phyloP scores from a whole-genome alignment of 2,329 filamentous ascomycete species.

The Verticillium tricorpus region DNA sequence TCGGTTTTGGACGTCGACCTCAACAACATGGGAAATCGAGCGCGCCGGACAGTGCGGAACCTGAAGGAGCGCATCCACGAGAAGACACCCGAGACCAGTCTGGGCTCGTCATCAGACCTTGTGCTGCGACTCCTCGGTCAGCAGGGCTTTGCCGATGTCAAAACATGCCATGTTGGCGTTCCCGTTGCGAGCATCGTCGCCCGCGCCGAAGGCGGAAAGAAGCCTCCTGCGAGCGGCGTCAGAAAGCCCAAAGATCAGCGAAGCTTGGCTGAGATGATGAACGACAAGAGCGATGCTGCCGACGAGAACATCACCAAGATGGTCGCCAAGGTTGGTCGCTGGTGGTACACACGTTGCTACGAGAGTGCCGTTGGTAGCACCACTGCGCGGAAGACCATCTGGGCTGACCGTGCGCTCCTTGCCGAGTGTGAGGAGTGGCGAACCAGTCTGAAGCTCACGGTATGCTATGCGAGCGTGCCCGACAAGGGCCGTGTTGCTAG shows the following conservation, averaged over 20 bases:
- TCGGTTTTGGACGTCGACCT: constrained; percentile 75
- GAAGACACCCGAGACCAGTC: constrained; percentile 53
- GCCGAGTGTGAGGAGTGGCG: constrained; percentile 81
- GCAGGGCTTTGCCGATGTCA: constrained; percentile 67
- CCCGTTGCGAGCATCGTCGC: constrained; percentile 58
- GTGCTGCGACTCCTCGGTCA: constrained; percentile 64
- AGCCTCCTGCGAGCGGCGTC: constrained; percentile 2
- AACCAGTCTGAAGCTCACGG: constrained; percentile 84
- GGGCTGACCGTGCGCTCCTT: constrained; percentile 70
- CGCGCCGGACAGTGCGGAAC: constrained; percentile 62
- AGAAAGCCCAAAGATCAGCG: constrained; percentile 38
- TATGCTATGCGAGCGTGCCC: constrained; percentile 86
- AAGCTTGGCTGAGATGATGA: constrained; percentile 68
- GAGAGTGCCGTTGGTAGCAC: constrained; percentile 61
- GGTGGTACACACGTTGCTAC: constrained; percentile 96
- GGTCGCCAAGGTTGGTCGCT: constrained; percentile 84
- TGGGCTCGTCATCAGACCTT: constrained; percentile 56
- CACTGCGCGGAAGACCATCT: constrained; percentile 53
- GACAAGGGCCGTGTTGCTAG: constrained; percentile 44
- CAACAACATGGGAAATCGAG: constrained; percentile 73
- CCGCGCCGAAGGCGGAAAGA: constrained; percentile 13
- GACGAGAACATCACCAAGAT: constrained; percentile 89
- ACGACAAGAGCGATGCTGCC: constrained; percentile 61
- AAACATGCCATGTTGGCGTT: constrained; percentile 72
- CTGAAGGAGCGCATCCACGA: constrained; percentile 68